Base-by-base conservation (phyloP, 2,329 filamentous ascomycete species). In the Trichoderma atroviride region DNA sequence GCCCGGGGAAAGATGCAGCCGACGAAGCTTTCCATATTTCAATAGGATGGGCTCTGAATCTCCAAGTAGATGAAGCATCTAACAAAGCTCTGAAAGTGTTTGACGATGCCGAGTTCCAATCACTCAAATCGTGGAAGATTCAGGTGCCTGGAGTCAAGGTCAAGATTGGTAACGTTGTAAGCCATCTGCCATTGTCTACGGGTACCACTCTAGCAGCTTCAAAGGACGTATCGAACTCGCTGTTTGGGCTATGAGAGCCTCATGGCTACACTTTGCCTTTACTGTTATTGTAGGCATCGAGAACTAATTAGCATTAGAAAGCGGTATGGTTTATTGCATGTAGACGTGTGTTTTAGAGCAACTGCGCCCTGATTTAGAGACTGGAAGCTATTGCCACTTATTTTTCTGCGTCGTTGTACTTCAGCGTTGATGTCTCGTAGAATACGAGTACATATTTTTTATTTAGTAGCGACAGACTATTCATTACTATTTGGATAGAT, bases 11-110 rank as follows among this genome's bases (percentile, higher is more conserved):
- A 5, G 77, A 77, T 11, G 47, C 71, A 7, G 76, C 72, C 43
- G 76, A 73, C 40, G 71, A 59, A 73, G 88, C 86, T 27, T 97
- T 97, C 76, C 96, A 99, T 79, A 82, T 98, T 70, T 97, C 94
- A 57, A 88, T 99, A 68, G 96, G 91, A 0, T 98, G 95, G 96
- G 91, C 87, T 1, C 84, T 95, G 71, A 79, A 83, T 11, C 77
- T 82, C 53, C 89, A 88, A 0, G 82, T 78, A 6, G 70, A 80
- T 3, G 82, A 85, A 40, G 61, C 75, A 75, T 72, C 75, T 2
- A 67, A 76, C 5, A 72, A 72, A 33, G 76, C 75, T 1, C 70
- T 78, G 9, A 62, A 71, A 22, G 56, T 78, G 0, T 77, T 79
- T 40, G 69, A 69, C 33, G 37, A 73, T 7, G 31, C 71, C 35